Evolutionary conservation across 106 monocot genomes (phyloP), one percentile per base, ranked within the genome.

Genomic region (Dendrobium chrysotoxum): DNA sequence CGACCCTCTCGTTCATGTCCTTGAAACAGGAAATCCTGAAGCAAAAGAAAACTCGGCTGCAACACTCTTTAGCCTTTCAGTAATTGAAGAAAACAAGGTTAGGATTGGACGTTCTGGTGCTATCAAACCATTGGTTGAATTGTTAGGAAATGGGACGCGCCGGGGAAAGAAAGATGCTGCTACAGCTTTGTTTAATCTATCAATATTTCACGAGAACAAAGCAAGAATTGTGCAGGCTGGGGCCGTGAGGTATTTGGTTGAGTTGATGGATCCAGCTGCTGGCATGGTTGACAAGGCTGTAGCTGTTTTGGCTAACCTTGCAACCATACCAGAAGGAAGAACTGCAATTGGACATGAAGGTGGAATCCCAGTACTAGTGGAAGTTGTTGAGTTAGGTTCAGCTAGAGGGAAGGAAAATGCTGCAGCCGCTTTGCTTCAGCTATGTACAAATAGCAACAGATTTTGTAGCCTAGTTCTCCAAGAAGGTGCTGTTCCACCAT

Each of bases 241-340:
- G 47, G 98, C 92, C 18, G 92, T 98, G 21, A 92, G 75, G 73
- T 88, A 95, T 84, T 85, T 98, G 35, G 95, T 92, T 26, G 98
- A 95, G 31, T 81, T 98, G 79, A 95, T 98, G 98, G 95, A 98
- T 74, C 98, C 98, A 44, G 92, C 94, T 17, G 92, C 89, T 80
- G 98, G 98, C 53, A 98, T 98, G 94, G 95, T 98, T 72, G 98
- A 98, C 68, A 98, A 92, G 77, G 98, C 98, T 53, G 95, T 98
- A 38, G 95, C 92, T 50, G 98, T 93, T 79, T 81, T 98, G 83
- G 86, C 98, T 75, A 98, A 92, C 75, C 92, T 98, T 79, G 83
- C 95, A 0, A 98, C 92, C 26, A 90, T 91, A 80, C 89, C 81
- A 12, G 98, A 95, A 73, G 98, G 98, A 35, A 83, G 92, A 53